A percentile compares a stretch with the other conserved stretches of the same genome.
These are phyloP conservation scores for Mariannaea elegans DNA, from an alignment of 2,329 filamentous ascomycete genomes.

Conservation along the genomic window DNA sequence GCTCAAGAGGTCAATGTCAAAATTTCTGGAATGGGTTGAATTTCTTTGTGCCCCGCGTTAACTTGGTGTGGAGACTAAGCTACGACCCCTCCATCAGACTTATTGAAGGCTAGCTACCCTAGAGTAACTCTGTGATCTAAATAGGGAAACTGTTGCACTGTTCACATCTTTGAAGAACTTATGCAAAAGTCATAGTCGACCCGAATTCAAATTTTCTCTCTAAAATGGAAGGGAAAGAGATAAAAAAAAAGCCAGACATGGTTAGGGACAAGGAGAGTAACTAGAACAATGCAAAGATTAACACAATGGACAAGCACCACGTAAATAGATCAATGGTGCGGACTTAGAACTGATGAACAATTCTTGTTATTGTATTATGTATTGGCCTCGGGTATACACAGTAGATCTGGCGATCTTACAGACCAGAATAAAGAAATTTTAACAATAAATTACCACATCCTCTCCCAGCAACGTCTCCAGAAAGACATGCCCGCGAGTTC, in stretches of 20 bases:
- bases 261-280: too few relatives aligned
- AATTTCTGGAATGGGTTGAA: constrained; percentile 27
- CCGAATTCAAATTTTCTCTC: too few relatives aligned
- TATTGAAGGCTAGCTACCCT: constrained; percentile 12
- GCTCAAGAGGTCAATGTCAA: constrained; percentile 6
- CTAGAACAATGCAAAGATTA: too few relatives aligned
- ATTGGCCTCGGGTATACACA: constrained; percentile 4
- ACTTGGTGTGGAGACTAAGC: constrained; percentile 27
- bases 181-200: too few relatives aligned
- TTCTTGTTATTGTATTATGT: constrained; percentile 7
- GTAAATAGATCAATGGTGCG: too few relatives aligned
- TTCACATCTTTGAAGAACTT: too few relatives aligned
- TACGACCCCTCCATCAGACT: neutral
- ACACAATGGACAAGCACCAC: too few relatives aligned
- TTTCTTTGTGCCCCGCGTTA: constrained; percentile 41
- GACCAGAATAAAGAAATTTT: neutral
- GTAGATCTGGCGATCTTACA: constrained; percentile 4
- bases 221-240: too few relatives aligned
- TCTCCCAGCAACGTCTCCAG: constrained; percentile 49
- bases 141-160: too few relatives aligned
- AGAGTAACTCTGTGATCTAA: too few relatives aligned
- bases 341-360: too few relatives aligned
- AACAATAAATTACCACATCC: constrained; percentile 46
- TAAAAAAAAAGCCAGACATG: too few relatives aligned
- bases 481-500: constrained; percentile 49